Evolutionary conservation across 2,329 filamentous ascomycete genomes (phyloP), one percentile per base, ranked within the genome.

Genomic region (Aspergillus eucalypticola): DNA sequence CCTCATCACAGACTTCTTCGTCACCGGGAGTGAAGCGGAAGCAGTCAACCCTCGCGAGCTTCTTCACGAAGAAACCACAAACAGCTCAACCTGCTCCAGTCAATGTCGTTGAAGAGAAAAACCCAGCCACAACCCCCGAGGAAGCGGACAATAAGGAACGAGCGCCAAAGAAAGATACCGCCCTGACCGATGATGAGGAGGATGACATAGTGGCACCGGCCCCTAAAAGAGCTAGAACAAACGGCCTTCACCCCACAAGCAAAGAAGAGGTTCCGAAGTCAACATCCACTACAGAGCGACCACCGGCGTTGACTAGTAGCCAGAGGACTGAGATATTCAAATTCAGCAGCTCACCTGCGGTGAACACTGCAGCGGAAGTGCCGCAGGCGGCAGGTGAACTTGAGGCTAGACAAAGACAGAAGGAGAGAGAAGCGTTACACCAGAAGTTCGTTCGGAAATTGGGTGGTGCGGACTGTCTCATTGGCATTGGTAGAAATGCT

Each of bases 391-490:
- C 70, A 1, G 76, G 79, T 2, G 75, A 76, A 11, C 66, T 70
- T 1, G 82, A 86, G 13, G 81, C 83, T 6, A 84, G 84, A 56
- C 77, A 78, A 3, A 80, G 80, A 1, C 83, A 78, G 66, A 84
- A 80, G 63, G 81, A 82, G 60, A 92, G 89, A 70, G 86, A 90
- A 60, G 87, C 86, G 52, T 79, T 97, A 23, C 95, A 97, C 72
- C 82, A 85, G 62, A 90, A 88, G 68, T 99, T 98, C 70, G 89
- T 98, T 32, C 91, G 90, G 81, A 96, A 94, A 74, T 85, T 99
- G 2, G 93, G 94, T 0, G 87, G 90, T 46, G 89, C 92, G 1
- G 92, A 96, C 71, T 94, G 91, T 71, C 82, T 96, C 65, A 82
- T 85, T 25, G 84, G 87, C 62, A 84, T 90, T 56, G 86, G 86